Evolutionary conservation across 441 rosid species (phyloP).

Genomic region (Biscutella laevigata): DNA sequence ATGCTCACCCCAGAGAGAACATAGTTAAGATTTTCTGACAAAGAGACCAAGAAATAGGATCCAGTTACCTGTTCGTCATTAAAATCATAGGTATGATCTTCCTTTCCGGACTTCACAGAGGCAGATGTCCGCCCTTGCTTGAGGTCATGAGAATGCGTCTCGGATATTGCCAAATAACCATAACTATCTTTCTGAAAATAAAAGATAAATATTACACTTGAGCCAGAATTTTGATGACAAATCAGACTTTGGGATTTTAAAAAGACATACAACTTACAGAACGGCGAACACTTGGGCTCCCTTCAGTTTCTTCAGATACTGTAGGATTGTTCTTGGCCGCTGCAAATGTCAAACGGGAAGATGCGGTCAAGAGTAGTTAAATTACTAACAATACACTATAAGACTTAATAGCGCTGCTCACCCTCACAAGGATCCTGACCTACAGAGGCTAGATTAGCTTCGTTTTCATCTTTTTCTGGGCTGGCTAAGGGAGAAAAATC

Average conservation of each 20-base stretch:
- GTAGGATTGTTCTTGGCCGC: conserved; percentile 33
- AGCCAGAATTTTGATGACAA: conserved; percentile 30
- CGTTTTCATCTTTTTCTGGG: conserved; percentile 38
- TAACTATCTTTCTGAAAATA: conserved; percentile 51
- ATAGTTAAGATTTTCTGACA: conserved; percentile 6
- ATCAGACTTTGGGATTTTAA: conserved; percentile 39
- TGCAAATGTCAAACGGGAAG: conserved; percentile 27
- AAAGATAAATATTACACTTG: conserved; percentile 45
- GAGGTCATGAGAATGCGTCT: conserved; percentile 31
- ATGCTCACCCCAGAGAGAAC: conserved; percentile 5
- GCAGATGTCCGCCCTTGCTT: conserved; percentile 27
- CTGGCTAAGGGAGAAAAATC: conserved; percentile 36
- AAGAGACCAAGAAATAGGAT: neutral
- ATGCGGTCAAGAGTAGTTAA: conserved; percentile 26
- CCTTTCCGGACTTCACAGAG: conserved; percentile 32
- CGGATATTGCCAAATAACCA: conserved; percentile 37
- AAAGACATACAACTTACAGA: conserved; percentile 99
- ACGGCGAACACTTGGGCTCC: conserved; percentile 73
- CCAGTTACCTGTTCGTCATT: conserved; percentile 64
- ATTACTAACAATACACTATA: conserved; percentile 21
- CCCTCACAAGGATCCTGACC: conserved; percentile 37
- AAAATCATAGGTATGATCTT: conserved; percentile 47
- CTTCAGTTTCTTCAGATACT: conserved; percentile 35
- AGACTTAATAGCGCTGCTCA: conserved; percentile 29
- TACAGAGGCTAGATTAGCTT: conserved; percentile 22